Conservation (phyloP, 2,329 filamentous ascomycete species). For the Colletotrichum tabaci region DNA sequence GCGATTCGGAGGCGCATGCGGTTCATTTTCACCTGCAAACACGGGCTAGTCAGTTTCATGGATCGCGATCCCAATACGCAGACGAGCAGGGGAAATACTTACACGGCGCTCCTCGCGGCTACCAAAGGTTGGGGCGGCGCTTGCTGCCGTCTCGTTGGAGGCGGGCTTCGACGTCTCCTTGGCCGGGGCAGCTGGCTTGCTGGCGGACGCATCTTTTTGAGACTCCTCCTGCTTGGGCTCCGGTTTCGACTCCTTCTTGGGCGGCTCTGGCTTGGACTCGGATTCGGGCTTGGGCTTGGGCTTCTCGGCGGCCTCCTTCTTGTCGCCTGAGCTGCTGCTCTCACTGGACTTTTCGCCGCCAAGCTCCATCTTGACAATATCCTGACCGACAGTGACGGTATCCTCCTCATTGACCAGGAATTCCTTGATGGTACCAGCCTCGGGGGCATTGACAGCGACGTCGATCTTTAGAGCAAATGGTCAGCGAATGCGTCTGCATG, state of each 20-base stretch:
- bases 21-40: slow-evolving; percentile 96
- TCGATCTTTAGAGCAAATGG: slow-evolving; percentile 79
- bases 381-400: slow-evolving; percentile 94
- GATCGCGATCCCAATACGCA: not conserved
- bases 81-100: slow-evolving; percentile 55
- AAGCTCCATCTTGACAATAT: slow-evolving; percentile 88
- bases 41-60: not conserved
- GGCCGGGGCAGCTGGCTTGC: slow-evolving; percentile 41
- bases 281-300: slow-evolving; percentile 38
- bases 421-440: slow-evolving; percentile 92
- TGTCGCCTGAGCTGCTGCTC: slow-evolving; percentile 21
- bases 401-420: slow-evolving; percentile 94
- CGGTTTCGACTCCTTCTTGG: slow-evolving; percentile 56
- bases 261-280: slow-evolving; percentile 43
- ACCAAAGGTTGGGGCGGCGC: slow-evolving; percentile 67
- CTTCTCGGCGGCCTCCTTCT: slow-evolving; percentile 32
- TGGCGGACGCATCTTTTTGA: slow-evolving; percentile 50
- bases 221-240: slow-evolving; percentile 60
- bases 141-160: slow-evolving; percentile 45
- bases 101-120: slow-evolving; percentile 90
- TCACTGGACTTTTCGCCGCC: slow-evolving; percentile 63
- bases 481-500: slow-evolving; percentile 4
- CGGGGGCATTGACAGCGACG: slow-evolving; percentile 94
- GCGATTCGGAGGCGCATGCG: slow-evolving; percentile 98
- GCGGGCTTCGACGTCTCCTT: slow-evolving; percentile 45